Conservation (phyloP, 768 basidiomycete genomes). For the Trametes gibbosa region DNA sequence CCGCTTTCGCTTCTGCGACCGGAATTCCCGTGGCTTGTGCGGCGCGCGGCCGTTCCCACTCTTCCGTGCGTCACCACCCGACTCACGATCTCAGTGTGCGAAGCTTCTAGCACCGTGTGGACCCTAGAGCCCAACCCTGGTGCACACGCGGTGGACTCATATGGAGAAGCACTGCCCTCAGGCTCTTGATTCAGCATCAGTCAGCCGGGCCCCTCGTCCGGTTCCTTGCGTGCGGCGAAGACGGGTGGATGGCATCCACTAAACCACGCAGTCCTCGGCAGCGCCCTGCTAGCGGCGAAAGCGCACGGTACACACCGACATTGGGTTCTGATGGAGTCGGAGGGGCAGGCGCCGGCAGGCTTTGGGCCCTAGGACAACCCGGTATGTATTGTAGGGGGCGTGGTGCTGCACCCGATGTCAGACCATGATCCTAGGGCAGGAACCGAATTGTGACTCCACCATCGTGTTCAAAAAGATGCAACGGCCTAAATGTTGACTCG, state of each 20-base stretch:
- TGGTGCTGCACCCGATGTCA: too few relatives aligned
- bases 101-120: not conserved
- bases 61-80: not conserved
- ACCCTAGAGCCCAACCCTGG: not conserved
- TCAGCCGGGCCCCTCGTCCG: not conserved
- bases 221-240: not conserved
- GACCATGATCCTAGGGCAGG: too few relatives aligned
- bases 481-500: not conserved
- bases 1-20: not conserved
- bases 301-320: not conserved
- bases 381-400: too few relatives aligned
- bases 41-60: not conserved
- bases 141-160: not conserved
- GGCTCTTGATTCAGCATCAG: not conserved
- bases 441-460: too few relatives aligned
- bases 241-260: not conserved
- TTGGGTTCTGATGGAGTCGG: not conserved
- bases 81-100: not conserved
- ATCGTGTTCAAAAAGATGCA: too few relatives aligned
- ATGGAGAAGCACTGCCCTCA: not conserved
- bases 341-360: too few relatives aligned
- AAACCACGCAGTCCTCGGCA: not conserved
- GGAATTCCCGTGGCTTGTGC: not conserved
- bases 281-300: not conserved
- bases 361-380: not conserved